Base-by-base conservation (phyloP, 257 asterid genomes). In the Nicotiana noctiflora region DNA sequence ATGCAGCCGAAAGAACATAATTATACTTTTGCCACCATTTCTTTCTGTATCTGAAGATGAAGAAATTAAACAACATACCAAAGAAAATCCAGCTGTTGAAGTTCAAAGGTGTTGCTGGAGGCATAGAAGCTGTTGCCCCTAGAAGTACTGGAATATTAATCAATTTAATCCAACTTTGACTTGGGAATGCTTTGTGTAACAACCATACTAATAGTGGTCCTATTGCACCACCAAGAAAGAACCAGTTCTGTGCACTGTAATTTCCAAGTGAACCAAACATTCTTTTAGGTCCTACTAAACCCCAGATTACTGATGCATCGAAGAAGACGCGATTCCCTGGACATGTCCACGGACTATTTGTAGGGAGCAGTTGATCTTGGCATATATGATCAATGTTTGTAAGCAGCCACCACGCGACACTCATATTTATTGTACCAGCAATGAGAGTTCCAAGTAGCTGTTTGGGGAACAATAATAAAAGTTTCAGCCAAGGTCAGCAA, bases 271-370 rank as follows among this genome's bases (percentile, higher is more conserved):
- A 19, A 21, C 60, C 76, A 63, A 63, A 79, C 34, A 79, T 61
- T 79, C 82, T 79, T 44, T 44, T 65, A 32, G 82, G 82, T 40
- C 82, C 82, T n/a, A 79, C 74, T 31, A 79, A 67, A 44, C 82
- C 82, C 76, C 76, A 79, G 6, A 79, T 79, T 1, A 79, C 82
- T 0, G 82, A 79, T 40, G 82, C 82, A 79, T 79, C 82, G 51
- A 34, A 79, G 75, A 79, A 79, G 17, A 79, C 76, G 11, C 74
- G 82, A 19, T 17, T 67, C 9, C 76, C 76, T 3, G 82, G 82
- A 53, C 82, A 79, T 14, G 76, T 79, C 82, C 82, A 79, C 21
- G 82, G 76, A 44, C 76, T 61, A 37, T 31, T 46, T 40, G 3
- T 8, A 6, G 82, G 76, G 3, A 63, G 40, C 15, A 72, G 15